Conservation (phyloP, 257 asterid genomes). For the Solanum paucissectum region DNA sequence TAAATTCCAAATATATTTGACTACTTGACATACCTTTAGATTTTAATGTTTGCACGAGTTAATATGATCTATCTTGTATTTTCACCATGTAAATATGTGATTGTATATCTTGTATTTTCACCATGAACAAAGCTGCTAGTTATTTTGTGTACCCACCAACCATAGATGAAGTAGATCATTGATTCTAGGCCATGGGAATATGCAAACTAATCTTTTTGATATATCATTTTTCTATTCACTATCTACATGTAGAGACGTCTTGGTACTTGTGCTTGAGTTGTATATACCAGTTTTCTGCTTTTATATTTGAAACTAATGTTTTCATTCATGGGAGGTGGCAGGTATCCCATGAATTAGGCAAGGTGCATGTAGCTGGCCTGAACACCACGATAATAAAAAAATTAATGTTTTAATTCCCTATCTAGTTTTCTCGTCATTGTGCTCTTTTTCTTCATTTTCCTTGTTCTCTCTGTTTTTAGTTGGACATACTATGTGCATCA, state of each 20-base stretch:
- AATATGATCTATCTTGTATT: neutral
- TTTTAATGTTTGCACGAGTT: neutral
- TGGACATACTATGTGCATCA: neutral
- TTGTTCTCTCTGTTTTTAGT: neutral
- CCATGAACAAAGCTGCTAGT: neutral
- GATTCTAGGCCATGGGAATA: neutral
- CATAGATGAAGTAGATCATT: neutral
- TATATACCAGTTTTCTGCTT: neutral
- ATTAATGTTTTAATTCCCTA: neutral
- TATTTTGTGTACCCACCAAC: neutral
- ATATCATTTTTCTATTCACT: neutral
- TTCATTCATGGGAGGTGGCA: neutral
- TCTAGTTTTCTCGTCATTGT: neutral
- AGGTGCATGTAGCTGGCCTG: neutral
- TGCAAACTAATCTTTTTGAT: neutral
- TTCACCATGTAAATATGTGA: neutral
- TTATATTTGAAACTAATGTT: neutral
- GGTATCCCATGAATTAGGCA: neutral
- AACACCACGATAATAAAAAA: neutral
- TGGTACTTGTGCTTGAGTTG: neutral
- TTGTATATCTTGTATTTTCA: no score
- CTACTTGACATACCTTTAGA: neutral
- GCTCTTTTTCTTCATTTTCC: neutral
- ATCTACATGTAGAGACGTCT: neutral
- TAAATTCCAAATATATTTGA: neutral